Evolutionary conservation across 768 basidiomycete genomes (phyloP), one percentile per base, ranked within the genome.

Genomic region (Daedaleopsis nitida): DNA sequence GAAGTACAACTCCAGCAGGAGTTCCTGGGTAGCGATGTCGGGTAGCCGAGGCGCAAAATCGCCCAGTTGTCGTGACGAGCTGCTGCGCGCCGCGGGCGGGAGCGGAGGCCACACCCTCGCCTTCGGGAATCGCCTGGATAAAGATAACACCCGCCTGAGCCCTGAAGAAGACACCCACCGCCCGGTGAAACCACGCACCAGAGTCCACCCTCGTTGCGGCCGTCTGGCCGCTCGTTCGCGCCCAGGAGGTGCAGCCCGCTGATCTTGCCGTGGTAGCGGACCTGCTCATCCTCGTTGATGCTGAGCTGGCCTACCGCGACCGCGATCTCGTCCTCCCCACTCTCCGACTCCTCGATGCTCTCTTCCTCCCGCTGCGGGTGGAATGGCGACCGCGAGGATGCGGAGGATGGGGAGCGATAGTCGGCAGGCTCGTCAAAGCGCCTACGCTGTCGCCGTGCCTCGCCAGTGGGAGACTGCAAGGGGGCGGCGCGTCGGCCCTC

Each of bases 51-150:
- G 69, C 13, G 68, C 69, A 51, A 73, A 74, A 19, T 80, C 75
- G 19, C 80, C 80, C 17, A 74, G 77, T 7, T 72, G 73, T 19
- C 70, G 60, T 13, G 69, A 65, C 44, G 71, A 69, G 37, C 59
- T 55, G 47, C 49, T 57, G 39, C 64, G 23, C 73, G 72, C 51
- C 68, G 60, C 58, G 11, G 35, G 72, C 59, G 62, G 72, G 61
- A 83, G 72, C 3, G 86, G 86, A 0, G 94, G 94, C 94, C 94
- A 96, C 24, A 94, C 89, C n/a, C 93, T 82, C 3, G 92, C 89
- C 65, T 86, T 87, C 0, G 94, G 92, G 74, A 96, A 95, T 32
- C 87, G 86, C 88, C 83, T 92, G 68, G 45, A 8, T 62, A 59
- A 43, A 14, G 45, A 38, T 52, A 45, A 32, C 27, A 32, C 27